Percentiles rank a stretch among this genome's conserved stretches.
Conservation (phyloP, 1,284 basidiomycete species). For the Irpex sp. region DNA sequence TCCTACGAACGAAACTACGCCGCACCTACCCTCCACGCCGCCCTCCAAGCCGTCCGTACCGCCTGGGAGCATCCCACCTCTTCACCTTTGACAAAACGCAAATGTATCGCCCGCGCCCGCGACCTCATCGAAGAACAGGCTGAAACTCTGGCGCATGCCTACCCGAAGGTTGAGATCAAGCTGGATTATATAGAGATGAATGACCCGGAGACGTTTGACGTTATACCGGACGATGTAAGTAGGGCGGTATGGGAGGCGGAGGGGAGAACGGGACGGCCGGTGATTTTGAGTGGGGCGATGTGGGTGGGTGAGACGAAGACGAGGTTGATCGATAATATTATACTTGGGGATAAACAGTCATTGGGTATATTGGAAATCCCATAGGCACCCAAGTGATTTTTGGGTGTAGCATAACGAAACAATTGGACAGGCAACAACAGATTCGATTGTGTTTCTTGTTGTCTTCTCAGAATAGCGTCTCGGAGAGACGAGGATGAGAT, state of each 20-base stretch:
- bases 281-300: constrained; percentile 86
- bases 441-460: too few relatives aligned
- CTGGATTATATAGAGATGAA: constrained; percentile 92
- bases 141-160: neutral
- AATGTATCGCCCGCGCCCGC: constrained; percentile 46
- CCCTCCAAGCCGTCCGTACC: constrained; percentile 54
- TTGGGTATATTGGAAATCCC: constrained; percentile 18
- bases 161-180: constrained; percentile 46
- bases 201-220: constrained; percentile 74
- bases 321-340: constrained; percentile 90
- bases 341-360: constrained; percentile 54
- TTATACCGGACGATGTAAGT: constrained; percentile 35
- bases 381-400: too few relatives aligned
- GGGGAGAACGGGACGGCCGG: constrained; percentile 33
- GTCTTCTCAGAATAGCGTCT: too few relatives aligned
- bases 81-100: constrained; percentile 39
- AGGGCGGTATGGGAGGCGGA: constrained; percentile 24
- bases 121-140: constrained; percentile 31
- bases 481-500: too few relatives aligned
- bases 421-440: too few relatives aligned
- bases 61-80: constrained; percentile 46
- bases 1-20: constrained; percentile 52
- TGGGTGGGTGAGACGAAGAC: constrained; percentile 87
- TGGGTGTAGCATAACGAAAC: too few relatives aligned
- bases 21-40: constrained; percentile 75